A percentile compares a stretch with the other conserved stretches of the same genome.
Evolutionary conservation across 257 asterid genomes (phyloP).

Genomic region (Craterostigma plantagineum): DNA sequence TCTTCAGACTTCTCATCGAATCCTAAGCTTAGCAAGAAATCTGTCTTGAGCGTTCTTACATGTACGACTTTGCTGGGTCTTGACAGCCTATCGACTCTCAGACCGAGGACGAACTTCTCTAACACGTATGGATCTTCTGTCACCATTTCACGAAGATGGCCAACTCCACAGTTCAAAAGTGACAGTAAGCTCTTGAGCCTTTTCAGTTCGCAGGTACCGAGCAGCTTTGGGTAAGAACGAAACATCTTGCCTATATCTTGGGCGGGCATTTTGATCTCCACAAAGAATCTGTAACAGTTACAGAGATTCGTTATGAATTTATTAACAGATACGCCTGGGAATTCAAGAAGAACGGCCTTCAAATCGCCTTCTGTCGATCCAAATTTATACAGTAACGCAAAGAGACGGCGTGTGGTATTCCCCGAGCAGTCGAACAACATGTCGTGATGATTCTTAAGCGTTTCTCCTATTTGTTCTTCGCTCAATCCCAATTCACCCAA

Average conservation of each 20-base stretch:
- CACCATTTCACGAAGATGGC: conserved; percentile 28
- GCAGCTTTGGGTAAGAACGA: conserved; percentile 18
- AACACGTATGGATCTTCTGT: conserved; percentile 36
- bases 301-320: conserved; percentile 22
- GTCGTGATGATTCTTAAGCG: too few relatives aligned
- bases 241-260: conserved; percentile 26
- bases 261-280: conserved; percentile 30
- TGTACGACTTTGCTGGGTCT: neutral
- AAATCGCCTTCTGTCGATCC: conserved; percentile 23
- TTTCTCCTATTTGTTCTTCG: too few relatives aligned
- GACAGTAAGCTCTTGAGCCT: conserved; percentile 18
- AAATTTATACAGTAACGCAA: conserved; percentile 38
- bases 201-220: conserved; percentile 45
- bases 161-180: conserved; percentile 23
- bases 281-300: conserved; percentile 31
- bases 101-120: too few relatives aligned
- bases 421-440: conserved; percentile 46
- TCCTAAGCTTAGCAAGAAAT: conserved; percentile 36
- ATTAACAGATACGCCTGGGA: conserved; percentile 24
- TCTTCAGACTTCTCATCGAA: conserved; percentile 32
- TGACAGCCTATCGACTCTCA: too few relatives aligned
- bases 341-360: conserved; percentile 17
- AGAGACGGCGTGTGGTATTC: conserved; percentile 15
- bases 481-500: too few relatives aligned
- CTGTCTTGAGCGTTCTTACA: conserved; percentile 21